These are phyloP conservation scores for Fusarium paranaense DNA, from an alignment of 2,329 filamentous ascomycete species.

Conservation along the genomic window DNA sequence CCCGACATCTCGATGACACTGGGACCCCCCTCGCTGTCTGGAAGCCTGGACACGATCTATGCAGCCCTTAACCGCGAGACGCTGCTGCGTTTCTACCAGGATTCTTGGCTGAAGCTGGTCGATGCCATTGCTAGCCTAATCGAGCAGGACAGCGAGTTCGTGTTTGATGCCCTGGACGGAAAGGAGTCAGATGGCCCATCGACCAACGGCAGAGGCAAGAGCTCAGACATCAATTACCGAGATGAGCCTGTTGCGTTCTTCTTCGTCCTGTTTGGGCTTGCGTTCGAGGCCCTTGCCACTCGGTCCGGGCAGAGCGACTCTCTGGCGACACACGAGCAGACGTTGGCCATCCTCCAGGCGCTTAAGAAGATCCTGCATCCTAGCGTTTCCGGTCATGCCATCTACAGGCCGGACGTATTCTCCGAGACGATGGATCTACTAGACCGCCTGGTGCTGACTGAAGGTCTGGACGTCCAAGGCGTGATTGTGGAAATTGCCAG, in stretches of 20 bases:
- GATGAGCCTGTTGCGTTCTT: conserved; percentile 99
- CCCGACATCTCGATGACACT: conserved; percentile 95
- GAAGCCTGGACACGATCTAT: conserved; percentile 93
- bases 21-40: conserved; percentile 82
- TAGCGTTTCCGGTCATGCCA: conserved; percentile 93
- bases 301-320: conserved; percentile 66
- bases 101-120: conserved; percentile 95
- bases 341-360: conserved; percentile 87
- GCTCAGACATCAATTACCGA: conserved; percentile 92
- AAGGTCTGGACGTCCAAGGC: conserved; percentile 86
- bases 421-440: conserved; percentile 97
- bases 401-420: conserved; percentile 96
- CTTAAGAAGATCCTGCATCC: conserved; percentile 95
- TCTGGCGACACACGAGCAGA: conserved; percentile 80
- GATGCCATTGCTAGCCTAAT: conserved; percentile 98
- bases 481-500: conserved; percentile 96
- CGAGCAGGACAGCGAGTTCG: conserved; percentile 96
- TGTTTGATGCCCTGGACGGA: conserved; percentile 95
- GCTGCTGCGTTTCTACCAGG: conserved; percentile 93
- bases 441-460: conserved; percentile 91
- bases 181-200: conserved; percentile 69
- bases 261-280: conserved; percentile 96
- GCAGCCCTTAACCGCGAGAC: conserved; percentile 95
- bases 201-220: conserved; percentile 67
- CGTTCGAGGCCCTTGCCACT: conserved; percentile 93